Evolutionary conservation across 345 rosid genomes (phyloP), one percentile per base, ranked within the genome.

Genomic region (Lepidium sativum): DNA sequence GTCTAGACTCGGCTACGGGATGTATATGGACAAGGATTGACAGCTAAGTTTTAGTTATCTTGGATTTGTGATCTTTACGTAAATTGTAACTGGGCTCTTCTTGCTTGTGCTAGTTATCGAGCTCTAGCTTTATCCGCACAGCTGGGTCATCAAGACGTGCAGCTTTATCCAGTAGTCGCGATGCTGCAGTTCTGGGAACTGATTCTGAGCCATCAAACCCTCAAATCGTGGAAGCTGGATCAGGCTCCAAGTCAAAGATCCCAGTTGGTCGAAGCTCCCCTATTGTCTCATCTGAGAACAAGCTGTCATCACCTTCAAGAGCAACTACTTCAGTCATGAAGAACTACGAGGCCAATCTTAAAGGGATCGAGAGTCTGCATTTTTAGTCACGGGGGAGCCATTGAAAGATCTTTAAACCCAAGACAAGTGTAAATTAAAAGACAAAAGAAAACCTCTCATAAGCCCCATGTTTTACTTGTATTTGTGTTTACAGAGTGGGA

Each of bases 341-440:
- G 78, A 82, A 81, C 52, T 66, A 86, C 10, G 91, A 88, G 67
- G 74, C 95, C 52, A 81, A 86, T 42, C 80, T 84, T 11, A 78
- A 79, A 56, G 92, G 98, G 63, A 84, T 89, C 8, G 96, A 89
- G 79, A 76, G 83, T 76, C 81, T 92, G 74, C 83, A 77, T 69
- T 64, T 80, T 85, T 75, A 79, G 77, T 57, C 60, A 29, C 29
- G 18, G 41, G 67, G 67, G 21, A 37, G 9, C 52, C 11, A 14
- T 17, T 29, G 49, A 48, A 40, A 33, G 67, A 18, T 52, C 51
- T 39, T 14, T 10, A 63, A 58, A n/a, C 23, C 48, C 7, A 43
- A 50, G 60, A 42, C 53, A 44, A n/a, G 68, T 80, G 84, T 85
- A 86, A 64, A 80, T 86, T 71, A 51, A 59, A 66, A 60, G 63